Percentiles rank a stretch among this genome's conserved stretches.
phyloP scores from a whole-genome alignment of 2,329 filamentous ascomycete genomes.

The Trichoderma atroviride region DNA sequence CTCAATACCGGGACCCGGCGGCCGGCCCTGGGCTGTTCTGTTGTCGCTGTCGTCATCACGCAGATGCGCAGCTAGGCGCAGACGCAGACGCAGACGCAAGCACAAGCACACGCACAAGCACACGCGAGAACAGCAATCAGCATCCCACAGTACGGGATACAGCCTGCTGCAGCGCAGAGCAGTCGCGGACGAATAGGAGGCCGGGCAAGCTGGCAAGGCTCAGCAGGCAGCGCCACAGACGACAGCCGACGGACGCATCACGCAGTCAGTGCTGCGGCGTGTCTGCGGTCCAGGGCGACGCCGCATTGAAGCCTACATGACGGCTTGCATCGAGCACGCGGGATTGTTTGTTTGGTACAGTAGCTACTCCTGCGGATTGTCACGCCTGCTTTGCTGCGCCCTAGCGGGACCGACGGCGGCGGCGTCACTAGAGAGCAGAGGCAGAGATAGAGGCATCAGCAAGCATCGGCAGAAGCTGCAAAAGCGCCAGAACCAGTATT shows the following conservation, averaged over 20 bases:
- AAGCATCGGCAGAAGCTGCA: not conserved
- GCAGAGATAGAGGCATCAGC: not conserved
- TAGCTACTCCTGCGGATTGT: not conserved
- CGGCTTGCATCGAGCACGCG: not conserved
- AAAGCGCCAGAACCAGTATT: not conserved
- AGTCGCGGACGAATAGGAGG: not conserved
- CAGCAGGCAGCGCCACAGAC: not conserved
- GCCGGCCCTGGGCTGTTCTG: not conserved
- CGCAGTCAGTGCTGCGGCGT: constrained; percentile 7
- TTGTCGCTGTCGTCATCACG: constrained; percentile 27
- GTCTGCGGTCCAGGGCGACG: constrained; percentile 9
- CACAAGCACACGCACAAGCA: constrained; percentile 21
- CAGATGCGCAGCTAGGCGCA: constrained; percentile 11
- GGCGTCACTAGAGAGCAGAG: not conserved
- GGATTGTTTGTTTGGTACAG: not conserved
- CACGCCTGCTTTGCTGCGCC: not conserved
- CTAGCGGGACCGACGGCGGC: constrained; percentile 7
- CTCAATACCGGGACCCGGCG: constrained; percentile 19
- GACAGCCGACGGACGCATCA: not conserved
- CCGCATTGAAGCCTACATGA: constrained; percentile 16
- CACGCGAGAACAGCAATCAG: not conserved
- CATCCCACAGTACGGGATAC: not conserved
- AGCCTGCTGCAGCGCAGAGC: not conserved
- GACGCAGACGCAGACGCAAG: constrained; percentile 16
- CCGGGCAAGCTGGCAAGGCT: not conserved